Base-by-base conservation (phyloP, 2,329 filamentous ascomycete genomes). In the Epichloe gansuensis region DNA sequence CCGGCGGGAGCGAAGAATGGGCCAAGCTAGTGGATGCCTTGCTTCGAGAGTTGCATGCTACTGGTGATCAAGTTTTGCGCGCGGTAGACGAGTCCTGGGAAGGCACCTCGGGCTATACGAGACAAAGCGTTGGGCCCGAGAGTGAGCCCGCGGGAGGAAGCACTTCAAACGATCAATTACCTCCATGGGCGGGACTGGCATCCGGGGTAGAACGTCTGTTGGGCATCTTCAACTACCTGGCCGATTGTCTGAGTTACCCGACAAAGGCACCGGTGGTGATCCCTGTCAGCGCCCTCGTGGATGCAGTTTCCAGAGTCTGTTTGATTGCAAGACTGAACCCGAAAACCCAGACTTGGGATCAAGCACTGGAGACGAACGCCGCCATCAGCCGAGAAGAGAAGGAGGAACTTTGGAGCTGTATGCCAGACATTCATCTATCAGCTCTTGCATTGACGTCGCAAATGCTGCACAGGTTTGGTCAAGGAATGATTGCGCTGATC, bases 61-160 rank as follows among this genome's bases (percentile, higher is more conserved):
- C 87, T 1, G 81, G 86, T 43, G 85, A 95, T 61, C 79, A 83
- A 57, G 75, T 94, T 0, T 86, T 95, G 62, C 82, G 91, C 48
- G 82, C 84, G 9, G 77, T 95, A 0, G 70, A 86, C 11, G 91
- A 96, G 65, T 85, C 88, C 42, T 93, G 89, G 86, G 82, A 91
- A 60, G 81, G 88, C 0, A 75, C 75, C 2, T 72, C 77, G 35
- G 77, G 74, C 4, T 76, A 77, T 56, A 63, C 63, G 9, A 64
- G 67, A 44, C 66, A 74, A 49, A 60, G 60, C 3, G 67, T 76
- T 37, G 69, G 74, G 51, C 65, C 73, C 12, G 73, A 77, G 17
- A 65, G 65, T 5, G 74, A 75, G 23, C 72, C 77, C 0, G 60
- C 63, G 7, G 76, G 77, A 3, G 78, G 77, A 13, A 67, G 70